Evolutionary conservation across 176 grass and related monocot genomes (phyloP), one percentile per base, ranked within the genome.

Genomic region (Miscanthus lutarioriparius): DNA sequence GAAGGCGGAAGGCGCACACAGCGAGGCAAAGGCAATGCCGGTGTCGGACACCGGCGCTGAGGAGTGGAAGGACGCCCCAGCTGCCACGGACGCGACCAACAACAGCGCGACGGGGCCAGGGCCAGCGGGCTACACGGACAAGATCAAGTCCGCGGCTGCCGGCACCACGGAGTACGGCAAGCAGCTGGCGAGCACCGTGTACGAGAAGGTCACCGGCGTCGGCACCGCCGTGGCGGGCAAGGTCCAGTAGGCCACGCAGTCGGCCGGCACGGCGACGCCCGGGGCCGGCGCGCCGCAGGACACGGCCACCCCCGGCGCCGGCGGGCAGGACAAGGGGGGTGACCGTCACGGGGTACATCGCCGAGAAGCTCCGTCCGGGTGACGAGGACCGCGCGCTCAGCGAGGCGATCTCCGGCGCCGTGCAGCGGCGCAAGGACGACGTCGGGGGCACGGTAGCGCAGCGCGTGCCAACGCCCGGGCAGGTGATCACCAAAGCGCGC

Each of bases 321-420:
- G 58, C 19, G 63, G 69, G 33, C 92, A 87, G 85, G 91, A 86
- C 41, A 88, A 90, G 86, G 89, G 87, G 87, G 17, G 84, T 74
- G n/a, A 76, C 72, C 4, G 38, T 89, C 61, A 88, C 77, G 27
- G 91, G 80, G 30, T 95, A 85, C 58, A 68, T 95, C 62, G 79
- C 88, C 2, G 91, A 95, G 81, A 92, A 87, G 83, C 87, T 98
- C 64, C 94, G 91, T 14, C 96, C 96, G 0, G 86, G 88, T 3
- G 96, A 95, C 25, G 93, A 92, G 47, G 83, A 98, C 36, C 76
- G 87, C 37, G 84, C 83, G 3, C 88, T 98, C 35, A 90, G 89
- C 76, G 61, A 87, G 30, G 58, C 91, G 36, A 96, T 98, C 90
- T 78, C 93, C 8, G 86, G 83, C 49, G 80, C 82, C 28, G 72